Conservation (phyloP, 2,329 filamentous ascomycete genomes). For the Raffaelea ambrosiae region DNA sequence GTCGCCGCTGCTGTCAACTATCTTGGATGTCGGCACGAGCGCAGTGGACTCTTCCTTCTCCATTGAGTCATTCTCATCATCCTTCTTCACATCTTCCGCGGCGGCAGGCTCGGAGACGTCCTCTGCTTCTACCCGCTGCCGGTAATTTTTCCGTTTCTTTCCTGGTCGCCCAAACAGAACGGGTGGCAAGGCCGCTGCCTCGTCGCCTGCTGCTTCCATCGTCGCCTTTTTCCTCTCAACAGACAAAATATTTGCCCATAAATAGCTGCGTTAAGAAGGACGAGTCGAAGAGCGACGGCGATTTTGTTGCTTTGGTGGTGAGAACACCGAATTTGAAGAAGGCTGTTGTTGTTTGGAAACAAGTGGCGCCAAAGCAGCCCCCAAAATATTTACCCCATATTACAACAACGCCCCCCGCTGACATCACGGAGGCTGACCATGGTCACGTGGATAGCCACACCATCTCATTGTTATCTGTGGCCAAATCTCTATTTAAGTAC, state of each 20-base stretch:
- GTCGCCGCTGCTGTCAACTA: not conserved
- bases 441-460: not conserved
- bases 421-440: not conserved
- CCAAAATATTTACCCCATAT: too few species aligned
- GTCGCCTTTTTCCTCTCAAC: not conserved
- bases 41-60: not conserved
- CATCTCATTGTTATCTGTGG: too few species aligned
- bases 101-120: not conserved
- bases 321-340: too few species aligned
- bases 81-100: not conserved
- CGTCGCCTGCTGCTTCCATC: not conserved
- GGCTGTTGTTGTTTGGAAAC: too few species aligned
- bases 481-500: too few species aligned
- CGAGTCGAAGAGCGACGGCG: too few species aligned
- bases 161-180: slow-evolving; percentile 43
- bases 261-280: too few species aligned
- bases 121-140: slow-evolving; percentile 31
- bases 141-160: slow-evolving; percentile 54
- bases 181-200: slow-evolving; percentile 17
- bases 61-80: too few species aligned
- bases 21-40: not conserved
- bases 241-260: not conserved
- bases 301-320: too few species aligned
- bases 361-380: too few species aligned
- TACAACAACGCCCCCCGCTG: too few species aligned